Conservation (phyloP, 1,284 basidiomycete genomes). For the Abortiporus biennis region DNA sequence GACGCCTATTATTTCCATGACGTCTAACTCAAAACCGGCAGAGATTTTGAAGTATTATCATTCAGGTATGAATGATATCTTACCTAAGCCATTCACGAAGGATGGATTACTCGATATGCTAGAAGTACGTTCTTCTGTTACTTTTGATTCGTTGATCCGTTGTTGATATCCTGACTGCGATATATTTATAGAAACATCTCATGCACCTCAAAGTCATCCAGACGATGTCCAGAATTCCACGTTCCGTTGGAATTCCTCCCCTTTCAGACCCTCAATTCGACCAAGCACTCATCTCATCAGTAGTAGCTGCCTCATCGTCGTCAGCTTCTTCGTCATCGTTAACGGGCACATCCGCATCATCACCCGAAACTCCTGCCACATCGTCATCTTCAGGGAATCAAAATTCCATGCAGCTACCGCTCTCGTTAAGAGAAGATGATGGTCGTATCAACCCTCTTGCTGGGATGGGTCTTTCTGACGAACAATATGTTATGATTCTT, state of each 20-base stretch:
- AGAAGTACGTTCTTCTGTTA: slow-evolving; percentile 47
- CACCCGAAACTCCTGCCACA: slow-evolving; percentile 15
- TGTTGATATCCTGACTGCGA: neutral
- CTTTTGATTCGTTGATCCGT: too few species aligned
- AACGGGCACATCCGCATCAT: slow-evolving; percentile 10
- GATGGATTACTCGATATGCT: slow-evolving; percentile 88
- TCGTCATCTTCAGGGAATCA: slow-evolving; percentile 10
- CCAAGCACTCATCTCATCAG: slow-evolving; percentile 29
- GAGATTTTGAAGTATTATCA: slow-evolving; percentile 92
- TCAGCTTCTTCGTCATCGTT: slow-evolving; percentile 7
- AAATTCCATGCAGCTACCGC: slow-evolving; percentile 12
- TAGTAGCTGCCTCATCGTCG: slow-evolving; percentile 7
- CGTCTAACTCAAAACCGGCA: slow-evolving; percentile 86
- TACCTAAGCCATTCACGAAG: slow-evolving; percentile 97
- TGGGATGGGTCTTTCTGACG: slow-evolving; percentile 70
- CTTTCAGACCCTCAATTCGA: slow-evolving; percentile 58
- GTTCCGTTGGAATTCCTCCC: slow-evolving; percentile 68
- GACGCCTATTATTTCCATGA: slow-evolving; percentile 98
- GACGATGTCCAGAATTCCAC: slow-evolving; percentile 68
- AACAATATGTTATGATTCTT: slow-evolving; percentile 67
- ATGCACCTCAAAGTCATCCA: slow-evolving; percentile 91
- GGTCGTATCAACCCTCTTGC: slow-evolving; percentile 68
- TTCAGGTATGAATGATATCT: slow-evolving; percentile 92
- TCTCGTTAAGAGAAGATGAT: slow-evolving; percentile 26
- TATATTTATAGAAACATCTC: slow-evolving; percentile 82